Evolutionary conservation across 1,284 basidiomycete species (phyloP).

Genomic region (Grifola frondosa): DNA sequence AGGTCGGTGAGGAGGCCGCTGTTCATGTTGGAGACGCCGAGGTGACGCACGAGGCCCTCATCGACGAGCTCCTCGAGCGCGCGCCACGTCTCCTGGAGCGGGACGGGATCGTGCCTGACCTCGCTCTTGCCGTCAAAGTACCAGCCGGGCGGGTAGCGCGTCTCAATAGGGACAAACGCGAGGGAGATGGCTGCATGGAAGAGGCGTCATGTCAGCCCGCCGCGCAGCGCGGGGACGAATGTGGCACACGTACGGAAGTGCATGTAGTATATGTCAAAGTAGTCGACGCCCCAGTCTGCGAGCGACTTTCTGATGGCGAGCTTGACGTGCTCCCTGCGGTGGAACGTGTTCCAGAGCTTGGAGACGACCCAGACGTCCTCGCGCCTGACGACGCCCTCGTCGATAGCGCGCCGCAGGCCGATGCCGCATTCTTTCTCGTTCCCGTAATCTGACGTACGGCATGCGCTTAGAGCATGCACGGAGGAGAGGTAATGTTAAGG

Average conservation of each 20-base stretch:
- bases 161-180: slow-evolving; percentile 21
- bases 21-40: slow-evolving; percentile 28
- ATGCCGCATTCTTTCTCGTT: slow-evolving; percentile 41
- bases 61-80: slow-evolving; percentile 28
- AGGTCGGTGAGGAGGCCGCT: slow-evolving; percentile 27
- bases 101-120: slow-evolving; percentile 22
- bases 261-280: slow-evolving; percentile 27
- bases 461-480: neutral
- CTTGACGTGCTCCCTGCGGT: slow-evolving; percentile 23
- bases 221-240: neutral
- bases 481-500: neutral
- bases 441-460: slow-evolving; percentile 30
- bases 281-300: slow-evolving; percentile 27
- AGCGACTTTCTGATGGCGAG: slow-evolving; percentile 24
- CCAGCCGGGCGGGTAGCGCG: slow-evolving; percentile 28
- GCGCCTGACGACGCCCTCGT: slow-evolving; percentile 39
- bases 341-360: slow-evolving; percentile 31
- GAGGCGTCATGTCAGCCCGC: neutral
- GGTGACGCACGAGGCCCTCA: slow-evolving; percentile 22
- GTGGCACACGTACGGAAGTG: slow-evolving; percentile 24
- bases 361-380: slow-evolving; percentile 37
- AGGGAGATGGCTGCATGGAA: slow-evolving; percentile 21
- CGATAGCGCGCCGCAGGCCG: slow-evolving; percentile 38
- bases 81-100: slow-evolving; percentile 27
- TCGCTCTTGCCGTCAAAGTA: slow-evolving; percentile 25